phyloP scores from a whole-genome alignment of 495 filamentous ascomycete genomes.

The Penicillium pancosmium region DNA sequence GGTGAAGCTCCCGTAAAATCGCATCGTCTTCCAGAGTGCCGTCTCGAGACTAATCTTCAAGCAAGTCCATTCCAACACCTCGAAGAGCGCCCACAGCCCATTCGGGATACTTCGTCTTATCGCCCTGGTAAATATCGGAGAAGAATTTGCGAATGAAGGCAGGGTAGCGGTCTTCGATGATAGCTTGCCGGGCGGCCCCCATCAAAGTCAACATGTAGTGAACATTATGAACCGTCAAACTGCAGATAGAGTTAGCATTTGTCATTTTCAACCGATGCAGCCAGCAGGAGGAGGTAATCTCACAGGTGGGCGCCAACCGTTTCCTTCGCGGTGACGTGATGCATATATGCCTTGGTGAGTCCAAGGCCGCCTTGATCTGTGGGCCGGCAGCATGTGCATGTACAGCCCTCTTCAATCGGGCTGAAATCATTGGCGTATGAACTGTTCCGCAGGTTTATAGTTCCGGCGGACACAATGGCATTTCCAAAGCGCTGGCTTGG shows the following conservation, averaged over 20 bases:
- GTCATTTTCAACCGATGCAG: not conserved
- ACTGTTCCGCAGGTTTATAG: slow-evolving; percentile 80
- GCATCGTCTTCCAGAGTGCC: not conserved
- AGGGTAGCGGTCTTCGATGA: slow-evolving; percentile 81
- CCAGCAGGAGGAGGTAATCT: slow-evolving; percentile 13
- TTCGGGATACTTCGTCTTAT: slow-evolving; percentile 66
- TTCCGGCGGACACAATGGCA: slow-evolving; percentile 79
- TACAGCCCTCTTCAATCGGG: slow-evolving; percentile 80
- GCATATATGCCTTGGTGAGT: slow-evolving; percentile 84
- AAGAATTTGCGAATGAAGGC: slow-evolving; percentile 81
- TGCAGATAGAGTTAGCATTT: slow-evolving; percentile 27
- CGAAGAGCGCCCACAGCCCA: slow-evolving; percentile 87
- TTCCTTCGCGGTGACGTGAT: slow-evolving; percentile 91
- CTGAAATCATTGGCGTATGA: slow-evolving; percentile 76
- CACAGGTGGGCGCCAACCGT: slow-evolving; percentile 90
- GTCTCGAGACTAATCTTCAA: slow-evolving; percentile 36
- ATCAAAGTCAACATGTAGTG: slow-evolving; percentile 86
- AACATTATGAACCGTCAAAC: slow-evolving; percentile 93
- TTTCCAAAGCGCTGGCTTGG: slow-evolving; percentile 74
- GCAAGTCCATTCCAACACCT: slow-evolving; percentile 83
- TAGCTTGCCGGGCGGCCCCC: slow-evolving; percentile 70
- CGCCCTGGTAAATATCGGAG: slow-evolving; percentile 65
- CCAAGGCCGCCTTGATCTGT: slow-evolving; percentile 72
- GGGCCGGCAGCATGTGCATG: slow-evolving; percentile 75
- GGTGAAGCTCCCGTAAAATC: too few relatives aligned